Evolutionary conservation across 768 basidiomycete species (phyloP).

Genomic region (Serendipita sp.): DNA sequence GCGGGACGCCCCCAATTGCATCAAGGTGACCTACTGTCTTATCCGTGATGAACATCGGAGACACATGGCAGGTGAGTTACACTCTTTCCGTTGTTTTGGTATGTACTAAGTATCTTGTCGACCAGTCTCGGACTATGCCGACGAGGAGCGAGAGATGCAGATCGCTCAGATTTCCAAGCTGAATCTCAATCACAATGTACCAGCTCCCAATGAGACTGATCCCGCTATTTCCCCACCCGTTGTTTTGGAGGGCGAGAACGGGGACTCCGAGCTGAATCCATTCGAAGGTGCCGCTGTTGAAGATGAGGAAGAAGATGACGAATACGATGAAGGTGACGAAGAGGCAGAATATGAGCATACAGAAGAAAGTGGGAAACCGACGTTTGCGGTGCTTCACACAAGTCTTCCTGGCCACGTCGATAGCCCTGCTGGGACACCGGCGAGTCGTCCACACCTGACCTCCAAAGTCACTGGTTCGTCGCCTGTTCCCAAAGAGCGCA

Average conservation of each 20-base stretch:
- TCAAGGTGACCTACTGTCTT: constrained; percentile 94
- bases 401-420: constrained; percentile 53
- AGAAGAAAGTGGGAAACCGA: constrained; percentile 31
- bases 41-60: constrained; percentile 75
- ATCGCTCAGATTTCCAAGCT: constrained; percentile 19
- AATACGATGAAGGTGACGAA: constrained; percentile 27
- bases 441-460: constrained; percentile 45
- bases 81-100: neutral
- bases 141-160: constrained; percentile 78
- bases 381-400: constrained; percentile 81
- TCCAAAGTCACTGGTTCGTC: constrained; percentile 17
- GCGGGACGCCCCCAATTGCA: constrained; percentile 72
- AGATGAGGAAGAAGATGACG: constrained; percentile 39
- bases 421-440: constrained; percentile 50
- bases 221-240: constrained; percentile 52
- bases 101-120: constrained; percentile 12
- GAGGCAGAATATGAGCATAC: constrained; percentile 27
- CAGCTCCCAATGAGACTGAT: constrained; percentile 35
- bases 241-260: constrained; percentile 41
- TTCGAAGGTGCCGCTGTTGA: constrained; percentile 62
- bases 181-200: constrained; percentile 7
- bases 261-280: constrained; percentile 56
- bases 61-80: constrained; percentile 63
- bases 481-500: constrained; percentile 31
- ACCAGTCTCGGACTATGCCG: constrained; percentile 60